Evolutionary conservation across 768 basidiomycete species (phyloP).

Genomic region (Boletus tylopilopsis): DNA sequence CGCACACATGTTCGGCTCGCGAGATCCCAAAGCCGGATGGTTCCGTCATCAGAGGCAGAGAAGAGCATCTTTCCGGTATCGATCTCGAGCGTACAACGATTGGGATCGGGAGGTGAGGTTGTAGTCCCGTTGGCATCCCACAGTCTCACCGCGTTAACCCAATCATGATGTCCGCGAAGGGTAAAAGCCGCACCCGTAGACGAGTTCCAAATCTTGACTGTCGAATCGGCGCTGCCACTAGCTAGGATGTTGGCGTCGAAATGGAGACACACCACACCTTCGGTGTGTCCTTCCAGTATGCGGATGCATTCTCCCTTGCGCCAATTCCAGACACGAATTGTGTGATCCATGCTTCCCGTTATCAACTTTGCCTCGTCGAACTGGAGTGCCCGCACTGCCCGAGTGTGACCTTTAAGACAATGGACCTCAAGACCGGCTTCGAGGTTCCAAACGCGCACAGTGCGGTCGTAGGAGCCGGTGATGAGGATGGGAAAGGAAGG

Average conservation of each 20-base stretch:
- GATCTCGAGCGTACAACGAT: conserved; percentile 47
- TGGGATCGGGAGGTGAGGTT: conserved; percentile 10
- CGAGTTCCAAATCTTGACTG: conserved; percentile 94
- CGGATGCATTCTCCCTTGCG: conserved; percentile 82
- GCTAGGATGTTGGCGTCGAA: conserved; percentile 92
- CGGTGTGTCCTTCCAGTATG: conserved; percentile 85
- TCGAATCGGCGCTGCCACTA: conserved; percentile 91
- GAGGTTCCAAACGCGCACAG: conserved; percentile 93
- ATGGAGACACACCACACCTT: conserved; percentile 86
- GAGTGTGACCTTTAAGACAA: conserved; percentile 83
- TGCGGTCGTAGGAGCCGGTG: conserved; percentile 96
- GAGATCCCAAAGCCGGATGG: conserved; percentile 94
- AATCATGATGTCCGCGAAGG: conserved; percentile 87
- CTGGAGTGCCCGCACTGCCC: conserved; percentile 89
- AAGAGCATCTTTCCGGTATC: conserved; percentile 93
- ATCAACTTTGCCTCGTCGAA: conserved; percentile 95
- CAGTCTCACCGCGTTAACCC: conserved; percentile 93
- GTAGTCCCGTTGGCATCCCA: conserved; percentile 59
- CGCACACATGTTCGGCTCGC: conserved; percentile 73
- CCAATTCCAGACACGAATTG: conserved; percentile 97
- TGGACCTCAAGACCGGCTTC: conserved; percentile 85
- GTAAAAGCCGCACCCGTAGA: conserved; percentile 89
- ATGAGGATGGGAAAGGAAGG: conserved; percentile 91
- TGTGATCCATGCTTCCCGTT: conserved; percentile 95
- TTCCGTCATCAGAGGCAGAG: conserved; percentile 93